Base-by-base conservation (phyloP, 768 basidiomycete genomes). In the Rhizopogon salebrosus region DNA sequence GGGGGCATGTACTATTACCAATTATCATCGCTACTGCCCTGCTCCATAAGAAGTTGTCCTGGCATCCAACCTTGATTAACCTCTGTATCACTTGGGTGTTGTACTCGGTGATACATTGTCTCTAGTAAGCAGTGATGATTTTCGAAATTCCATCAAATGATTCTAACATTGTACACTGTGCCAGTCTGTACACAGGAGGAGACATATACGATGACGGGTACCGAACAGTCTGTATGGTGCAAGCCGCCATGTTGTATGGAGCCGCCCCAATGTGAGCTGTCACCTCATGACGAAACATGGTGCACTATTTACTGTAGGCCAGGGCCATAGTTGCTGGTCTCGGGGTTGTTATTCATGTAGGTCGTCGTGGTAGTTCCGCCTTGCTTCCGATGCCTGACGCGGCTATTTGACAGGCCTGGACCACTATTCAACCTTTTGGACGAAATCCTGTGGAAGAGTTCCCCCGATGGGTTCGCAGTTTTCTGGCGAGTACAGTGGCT, bases 71-170 rank as follows among this genome's bases (percentile, higher is more conserved):
- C 1, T 70, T 83, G 57, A 64, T 83, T 54, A 84, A 84, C 54
- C 77, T 83, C 55, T 83, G 80, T 52, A 49, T 77, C n/a, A 72
- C 76, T 41, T 80, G 80, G 80, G 72, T 78, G 9, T 57, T 83
- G 38, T 82, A 76, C 58, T 83, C 82, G 5, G 60, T 83, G 52
- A 67, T 73, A 29, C 79, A 75, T 59, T 76, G 72, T 58, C 54
- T 84, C 18, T 60, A 75, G 83, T 83, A 55, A 66, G 83, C 67
- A 29, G 39, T n/a, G 11, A 11, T 26, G 31, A 31, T 9, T 36
- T 26, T 18, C 4, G 23, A n/a, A 14, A 5, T 20, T 16, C 4
- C 10, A 18, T 18, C n/a, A 29, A 35, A 49, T 41, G 41, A 54
- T 31, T 23, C 9, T 37, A 29, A 9, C 22, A 27, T 35, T 1